Evolutionary conservation across 2,329 filamentous ascomycete genomes (phyloP).

Genomic region (Colletotrichum limetticola): DNA sequence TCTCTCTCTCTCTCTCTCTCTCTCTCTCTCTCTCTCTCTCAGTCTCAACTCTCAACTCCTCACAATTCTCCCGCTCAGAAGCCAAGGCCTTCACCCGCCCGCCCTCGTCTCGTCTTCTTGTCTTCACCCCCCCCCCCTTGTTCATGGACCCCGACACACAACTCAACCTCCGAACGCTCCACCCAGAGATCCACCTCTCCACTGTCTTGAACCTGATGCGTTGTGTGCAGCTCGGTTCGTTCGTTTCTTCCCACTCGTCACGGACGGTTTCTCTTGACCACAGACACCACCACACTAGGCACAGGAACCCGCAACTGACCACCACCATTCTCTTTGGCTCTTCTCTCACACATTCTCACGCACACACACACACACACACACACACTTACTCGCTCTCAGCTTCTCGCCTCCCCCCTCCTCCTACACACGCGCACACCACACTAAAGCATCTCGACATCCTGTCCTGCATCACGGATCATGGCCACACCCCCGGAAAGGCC

Average conservation of each 20-base stretch:
- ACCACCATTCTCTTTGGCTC: not conserved
- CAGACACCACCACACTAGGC: slow-evolving; percentile 13
- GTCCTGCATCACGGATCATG: slow-evolving; percentile 18
- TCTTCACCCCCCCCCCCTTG: not conserved
- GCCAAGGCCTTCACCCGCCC: not conserved
- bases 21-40: not conserved
- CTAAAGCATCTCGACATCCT: not conserved
- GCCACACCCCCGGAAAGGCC: not conserved
- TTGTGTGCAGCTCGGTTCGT: slow-evolving; percentile 20
- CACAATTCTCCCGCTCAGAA: not conserved
- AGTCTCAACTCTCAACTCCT: not conserved
- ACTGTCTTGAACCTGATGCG: slow-evolving; percentile 17
- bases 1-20: not conserved
- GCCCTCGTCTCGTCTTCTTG: not conserved
- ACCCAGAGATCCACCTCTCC: slow-evolving; percentile 9
- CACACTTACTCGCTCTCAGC: slow-evolving; percentile 6
- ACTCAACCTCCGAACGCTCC: slow-evolving; percentile 28
- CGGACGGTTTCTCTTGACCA: slow-evolving; percentile 16
- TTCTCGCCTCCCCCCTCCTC: not conserved
- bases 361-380: not conserved
- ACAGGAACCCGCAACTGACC: slow-evolving; percentile 4
- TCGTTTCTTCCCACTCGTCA: slow-evolving; percentile 23
- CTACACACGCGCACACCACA: not conserved
- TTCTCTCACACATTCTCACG: not conserved
- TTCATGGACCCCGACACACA: slow-evolving; percentile 17